Percentiles rank a stretch among this genome's conserved stretches.
Conservation (phyloP, 768 basidiomycete genomes). For the Suillus subluteus region DNA sequence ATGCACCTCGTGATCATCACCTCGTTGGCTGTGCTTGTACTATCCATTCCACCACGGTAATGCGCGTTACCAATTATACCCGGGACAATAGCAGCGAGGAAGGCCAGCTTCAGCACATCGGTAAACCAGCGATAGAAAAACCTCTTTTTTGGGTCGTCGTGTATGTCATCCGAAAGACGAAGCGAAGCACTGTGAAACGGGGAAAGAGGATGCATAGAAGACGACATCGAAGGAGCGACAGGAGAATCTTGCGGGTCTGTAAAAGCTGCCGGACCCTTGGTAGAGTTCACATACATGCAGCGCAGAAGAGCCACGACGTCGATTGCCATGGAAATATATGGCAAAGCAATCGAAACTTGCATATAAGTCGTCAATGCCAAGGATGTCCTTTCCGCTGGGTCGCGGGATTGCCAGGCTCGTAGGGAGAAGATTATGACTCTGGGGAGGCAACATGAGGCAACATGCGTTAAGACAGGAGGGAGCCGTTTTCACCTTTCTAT, state of each 20-base stretch:
- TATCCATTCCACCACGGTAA: constrained; percentile 22
- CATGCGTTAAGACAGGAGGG: background rate
- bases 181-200: constrained; percentile 14
- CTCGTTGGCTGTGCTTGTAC: constrained; percentile 22
- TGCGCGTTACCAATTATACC: constrained; percentile 34
- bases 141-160: constrained; percentile 36
- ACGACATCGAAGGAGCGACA: constrained; percentile 21
- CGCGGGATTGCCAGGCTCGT: constrained; percentile 24
- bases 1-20: constrained; percentile 24
- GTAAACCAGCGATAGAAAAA: constrained; percentile 34
- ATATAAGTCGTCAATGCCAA: constrained; percentile 20
- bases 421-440: constrained; percentile 26
- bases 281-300: constrained; percentile 45
- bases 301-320: constrained; percentile 40
- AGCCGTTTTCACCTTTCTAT: constrained; percentile 41
- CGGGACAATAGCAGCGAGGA: constrained; percentile 35
- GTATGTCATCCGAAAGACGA: constrained; percentile 14
- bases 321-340: constrained; percentile 38
- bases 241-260: constrained; percentile 25
- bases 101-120: constrained; percentile 28
- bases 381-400: constrained; percentile 17
- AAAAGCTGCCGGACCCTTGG: constrained; percentile 33
- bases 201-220: constrained; percentile 18
- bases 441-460: background rate
- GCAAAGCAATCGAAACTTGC: constrained; percentile 21